Evolutionary conservation across 2,329 filamentous ascomycete genomes (phyloP).

Genomic region (Hymenotorrendiella dingleyae): DNA sequence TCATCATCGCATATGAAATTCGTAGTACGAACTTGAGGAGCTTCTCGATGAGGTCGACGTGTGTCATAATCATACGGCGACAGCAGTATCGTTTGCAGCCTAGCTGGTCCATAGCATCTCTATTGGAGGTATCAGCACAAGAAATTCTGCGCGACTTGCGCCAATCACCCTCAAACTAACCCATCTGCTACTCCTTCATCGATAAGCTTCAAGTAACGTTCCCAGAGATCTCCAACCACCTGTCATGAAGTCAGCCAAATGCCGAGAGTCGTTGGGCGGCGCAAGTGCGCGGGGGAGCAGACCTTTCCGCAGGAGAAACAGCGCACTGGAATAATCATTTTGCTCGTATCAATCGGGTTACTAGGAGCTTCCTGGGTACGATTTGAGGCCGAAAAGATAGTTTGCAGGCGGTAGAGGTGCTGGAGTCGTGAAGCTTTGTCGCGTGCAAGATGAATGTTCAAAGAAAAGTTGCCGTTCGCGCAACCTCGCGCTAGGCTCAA

Average conservation of each 20-base stretch:
- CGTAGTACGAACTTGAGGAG: conserved; percentile 68
- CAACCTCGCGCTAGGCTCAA: not conserved
- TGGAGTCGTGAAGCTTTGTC: conserved; percentile 4
- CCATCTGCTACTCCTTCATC: conserved; percentile 71
- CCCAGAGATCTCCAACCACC: conserved; percentile 97
- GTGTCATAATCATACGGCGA: conserved; percentile 98
- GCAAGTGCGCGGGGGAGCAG: conserved; percentile 23
- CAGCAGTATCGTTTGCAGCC: conserved; percentile 96
- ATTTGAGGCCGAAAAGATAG: too few species aligned
- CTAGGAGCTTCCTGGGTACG: too few species aligned
- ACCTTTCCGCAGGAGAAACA: conserved; percentile 99
- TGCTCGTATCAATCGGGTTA: conserved; percentile 30
- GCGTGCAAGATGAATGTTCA: conserved; percentile 7
- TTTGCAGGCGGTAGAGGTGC: not conserved
- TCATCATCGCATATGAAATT: too few species aligned
- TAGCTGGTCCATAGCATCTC: conserved; percentile 92
- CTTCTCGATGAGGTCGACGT: conserved; percentile 98
- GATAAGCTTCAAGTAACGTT: conserved; percentile 85
- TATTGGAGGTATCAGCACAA: conserved; percentile 34
- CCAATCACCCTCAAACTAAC: conserved; percentile 41
- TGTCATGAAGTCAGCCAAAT: conserved; percentile 34
- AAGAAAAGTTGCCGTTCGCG: conserved; percentile 1
- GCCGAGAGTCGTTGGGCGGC: conserved; percentile 10
- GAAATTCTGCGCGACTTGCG: not conserved
- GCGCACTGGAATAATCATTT: conserved; percentile 97